Conservation (phyloP, 2,329 filamentous ascomycete species). For the Didymella pinodella region DNA sequence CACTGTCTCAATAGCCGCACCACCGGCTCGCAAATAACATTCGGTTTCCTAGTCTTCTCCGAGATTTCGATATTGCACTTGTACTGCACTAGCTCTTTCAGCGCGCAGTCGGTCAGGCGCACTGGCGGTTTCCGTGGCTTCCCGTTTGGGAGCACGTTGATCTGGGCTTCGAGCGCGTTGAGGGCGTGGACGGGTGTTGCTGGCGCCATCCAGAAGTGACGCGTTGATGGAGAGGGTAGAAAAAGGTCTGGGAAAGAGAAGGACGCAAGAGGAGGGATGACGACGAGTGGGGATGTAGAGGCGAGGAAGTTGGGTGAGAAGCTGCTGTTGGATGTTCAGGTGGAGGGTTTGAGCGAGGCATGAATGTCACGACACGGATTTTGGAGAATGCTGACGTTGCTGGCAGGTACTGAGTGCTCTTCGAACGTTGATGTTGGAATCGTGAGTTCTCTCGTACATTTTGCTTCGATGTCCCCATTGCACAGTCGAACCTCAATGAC, state of each 20-base stretch:
- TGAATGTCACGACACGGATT: constrained; percentile 2
- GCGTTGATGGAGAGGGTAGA: constrained; percentile 4
- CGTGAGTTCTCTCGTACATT: not conserved
- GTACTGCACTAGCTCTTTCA: constrained; percentile 69
- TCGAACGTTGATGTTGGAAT: constrained; percentile 31
- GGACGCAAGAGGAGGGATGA: constrained; percentile 13
- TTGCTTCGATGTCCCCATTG: not conserved
- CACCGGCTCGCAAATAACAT: constrained; percentile 64
- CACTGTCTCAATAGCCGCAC: constrained; percentile 67
- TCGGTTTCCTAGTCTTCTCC: constrained; percentile 49
- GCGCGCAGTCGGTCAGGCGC: constrained; percentile 62
- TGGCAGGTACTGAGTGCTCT: constrained; percentile 53
- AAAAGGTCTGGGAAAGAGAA: constrained; percentile 7
- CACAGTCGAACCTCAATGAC: not conserved
- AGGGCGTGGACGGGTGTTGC: constrained; percentile 62
- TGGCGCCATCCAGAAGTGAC: constrained; percentile 60
- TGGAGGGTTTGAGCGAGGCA: constrained; percentile 43
- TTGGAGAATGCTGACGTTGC: not conserved
- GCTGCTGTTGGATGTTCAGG: constrained; percentile 55
- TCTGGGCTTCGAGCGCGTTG: constrained; percentile 58
- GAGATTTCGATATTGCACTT: constrained; percentile 62
- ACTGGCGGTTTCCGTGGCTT: constrained; percentile 62
- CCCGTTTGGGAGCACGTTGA: constrained; percentile 61
- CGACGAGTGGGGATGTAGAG: constrained; percentile 38
- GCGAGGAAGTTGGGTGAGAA: constrained; percentile 60